Percentiles rank a stretch among this genome's conserved stretches.
phyloP scores from a whole-genome alignment of 345 rosid genomes.

The Lepidium didymum region DNA sequence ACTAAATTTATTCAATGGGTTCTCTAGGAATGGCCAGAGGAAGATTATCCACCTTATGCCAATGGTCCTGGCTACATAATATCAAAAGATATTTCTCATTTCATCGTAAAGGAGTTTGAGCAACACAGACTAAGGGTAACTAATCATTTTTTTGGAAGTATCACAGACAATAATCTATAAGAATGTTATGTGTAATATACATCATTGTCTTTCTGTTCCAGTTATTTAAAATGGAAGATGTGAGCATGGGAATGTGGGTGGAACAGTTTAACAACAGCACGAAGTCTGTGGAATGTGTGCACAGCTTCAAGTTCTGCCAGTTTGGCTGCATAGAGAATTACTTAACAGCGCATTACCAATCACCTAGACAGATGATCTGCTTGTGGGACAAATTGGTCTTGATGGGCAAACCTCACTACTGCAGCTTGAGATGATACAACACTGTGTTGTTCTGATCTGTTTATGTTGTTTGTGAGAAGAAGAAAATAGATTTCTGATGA shows the following conservation, averaged over 20 bases:
- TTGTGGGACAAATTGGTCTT: conserved; percentile 51
- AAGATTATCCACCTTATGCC: conserved; percentile 80
- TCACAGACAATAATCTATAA: not conserved
- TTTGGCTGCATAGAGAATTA: conserved; percentile 64
- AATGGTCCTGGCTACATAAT: conserved; percentile 77
- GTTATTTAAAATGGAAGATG: conserved; percentile 87
- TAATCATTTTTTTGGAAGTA: not conserved
- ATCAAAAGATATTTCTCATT: conserved; percentile 48
- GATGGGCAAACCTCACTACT: conserved; percentile 44
- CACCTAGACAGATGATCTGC: conserved; percentile 74
- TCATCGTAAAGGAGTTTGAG: conserved; percentile 58
- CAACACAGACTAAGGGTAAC: conserved; percentile 53
- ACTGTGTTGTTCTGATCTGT: not conserved
- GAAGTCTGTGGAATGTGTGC: conserved; percentile 48
- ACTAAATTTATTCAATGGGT: not conserved
- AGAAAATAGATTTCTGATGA: not conserved
- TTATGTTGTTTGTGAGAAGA: not conserved
- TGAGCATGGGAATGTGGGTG: conserved; percentile 89
- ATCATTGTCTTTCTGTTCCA: conserved; percentile 9
- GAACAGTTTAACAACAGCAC: conserved; percentile 54
- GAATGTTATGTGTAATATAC: not conserved
- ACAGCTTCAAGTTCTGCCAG: conserved; percentile 69
- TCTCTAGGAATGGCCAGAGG: conserved; percentile 75
- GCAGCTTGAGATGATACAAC: conserved; percentile 54
- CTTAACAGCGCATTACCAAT: conserved; percentile 72